Base-by-base conservation (phyloP, 805 yeast genomes). In the Wickerhamiella bombiphila region DNA sequence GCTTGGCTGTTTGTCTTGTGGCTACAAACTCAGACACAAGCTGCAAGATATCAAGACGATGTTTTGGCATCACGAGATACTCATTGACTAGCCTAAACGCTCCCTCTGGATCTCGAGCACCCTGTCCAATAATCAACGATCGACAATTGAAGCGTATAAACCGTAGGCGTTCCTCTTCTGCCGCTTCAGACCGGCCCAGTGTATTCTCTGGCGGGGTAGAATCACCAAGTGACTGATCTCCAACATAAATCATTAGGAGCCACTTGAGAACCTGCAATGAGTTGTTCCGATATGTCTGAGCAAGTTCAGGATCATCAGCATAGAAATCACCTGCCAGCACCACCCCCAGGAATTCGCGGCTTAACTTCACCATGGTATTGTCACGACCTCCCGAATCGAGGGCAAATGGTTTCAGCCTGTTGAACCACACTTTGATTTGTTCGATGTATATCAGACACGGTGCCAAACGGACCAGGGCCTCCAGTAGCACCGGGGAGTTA, bases 321-420 rank as follows among this genome's bases (percentile, higher is more conserved):
- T 48, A 53, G 18, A 40, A 41, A 7, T 48, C 48, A 18, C 49
- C 47, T 7, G 47, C 40, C 40, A 57, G 42, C 9, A 61, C 47
- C 11, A 49, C 42, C 22, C 43, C 32, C 17, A 62, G 31, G 29
- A 62, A 56, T 7, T 51, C 47, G 11, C 56, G 45, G n/a, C 63
- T 39, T 5, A 53, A 49, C 17, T 44, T 42, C 2, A 60, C 65
- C 1, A 68, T 57, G 5, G 48, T 49, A n/a, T 61, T 46, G 38
- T 61, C 64, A 37, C 56, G 59, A 2, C 80, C 76, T 0, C 77
- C 74, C 25, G 78, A 70, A 46, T 75, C 76, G 3, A 74, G 57
- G 0, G 78, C 74, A 0, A 71, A 69, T 9, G 58, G 57, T 9
- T 65, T 48, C 41, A 71, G 66, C 25, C 66, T 59, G 21, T 59